Percentiles rank a stretch among this genome's conserved stretches.
Conservation (phyloP, 805 yeast species). For the Suhomyces xylopsoci region DNA sequence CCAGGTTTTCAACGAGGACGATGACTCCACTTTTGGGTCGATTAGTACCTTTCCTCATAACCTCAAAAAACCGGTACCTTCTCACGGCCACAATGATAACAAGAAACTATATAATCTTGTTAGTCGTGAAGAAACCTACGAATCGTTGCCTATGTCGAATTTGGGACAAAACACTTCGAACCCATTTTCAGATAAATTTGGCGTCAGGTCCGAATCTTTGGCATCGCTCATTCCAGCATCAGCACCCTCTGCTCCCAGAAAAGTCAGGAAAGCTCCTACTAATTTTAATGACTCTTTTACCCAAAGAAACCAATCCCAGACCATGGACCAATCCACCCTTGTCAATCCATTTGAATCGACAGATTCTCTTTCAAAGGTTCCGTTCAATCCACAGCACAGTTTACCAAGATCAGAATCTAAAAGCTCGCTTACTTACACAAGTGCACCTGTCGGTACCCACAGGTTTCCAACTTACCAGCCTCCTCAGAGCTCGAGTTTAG, state of each 20-base stretch:
- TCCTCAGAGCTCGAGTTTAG: neutral
- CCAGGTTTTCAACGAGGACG: constrained; percentile 2
- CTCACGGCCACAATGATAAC: constrained; percentile 14
- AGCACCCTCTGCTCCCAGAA: neutral
- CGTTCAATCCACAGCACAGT: neutral
- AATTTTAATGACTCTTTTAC: neutral
- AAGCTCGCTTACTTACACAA: constrained; percentile 4
- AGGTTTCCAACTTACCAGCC: neutral
- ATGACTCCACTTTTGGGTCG: neutral
- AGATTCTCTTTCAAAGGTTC: neutral
- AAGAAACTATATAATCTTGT: constrained; percentile 11
- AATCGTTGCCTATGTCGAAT: constrained; percentile 9
- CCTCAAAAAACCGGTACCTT: neutral
- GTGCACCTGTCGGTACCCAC: neutral
- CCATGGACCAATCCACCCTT: neutral
- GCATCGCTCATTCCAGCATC: neutral
- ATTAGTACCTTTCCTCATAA: constrained; percentile 4
- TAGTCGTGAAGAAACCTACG: constrained; percentile 1
- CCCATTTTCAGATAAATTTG: constrained; percentile 11
- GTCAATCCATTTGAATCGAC: neutral
- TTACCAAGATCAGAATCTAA: constrained; percentile 7
- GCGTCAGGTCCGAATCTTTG: neutral
- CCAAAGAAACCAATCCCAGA: neutral
- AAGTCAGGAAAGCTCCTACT: neutral
- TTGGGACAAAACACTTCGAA: neutral